Conservation (phyloP, 1,284 basidiomycete genomes). For the Naganishia sp. region DNA sequence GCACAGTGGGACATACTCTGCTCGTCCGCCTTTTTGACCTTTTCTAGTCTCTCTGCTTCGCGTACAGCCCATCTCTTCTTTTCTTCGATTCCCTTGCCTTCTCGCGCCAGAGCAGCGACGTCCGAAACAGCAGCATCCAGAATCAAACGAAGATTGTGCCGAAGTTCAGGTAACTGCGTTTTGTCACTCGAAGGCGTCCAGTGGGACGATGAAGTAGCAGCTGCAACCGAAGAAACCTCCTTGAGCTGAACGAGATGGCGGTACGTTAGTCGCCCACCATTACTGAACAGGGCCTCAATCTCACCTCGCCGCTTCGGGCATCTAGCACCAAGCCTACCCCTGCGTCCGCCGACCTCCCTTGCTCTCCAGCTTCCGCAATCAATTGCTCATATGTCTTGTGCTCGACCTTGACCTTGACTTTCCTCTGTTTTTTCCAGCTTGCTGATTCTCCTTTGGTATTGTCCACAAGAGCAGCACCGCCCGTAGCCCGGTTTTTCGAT, state of each 20-base stretch:
- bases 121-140: slow-evolving; percentile 77
- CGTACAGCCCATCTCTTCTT: slow-evolving; percentile 59
- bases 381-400: slow-evolving; percentile 97
- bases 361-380: slow-evolving; percentile 78
- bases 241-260: slow-evolving; percentile 60
- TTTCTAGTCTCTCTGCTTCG: slow-evolving; percentile 41
- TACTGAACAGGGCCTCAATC: slow-evolving; percentile 41
- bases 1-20: slow-evolving; percentile 26
- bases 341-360: slow-evolving; percentile 57
- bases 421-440: slow-evolving; percentile 65
- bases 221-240: slow-evolving; percentile 75
- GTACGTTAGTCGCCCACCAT: background rate
- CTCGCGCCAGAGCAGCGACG: slow-evolving; percentile 80
- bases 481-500: slow-evolving; percentile 59
- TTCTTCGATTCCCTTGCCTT: slow-evolving; percentile 63
- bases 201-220: slow-evolving; percentile 55
- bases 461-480: slow-evolving; percentile 60
- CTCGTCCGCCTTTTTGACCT: slow-evolving; percentile 13
- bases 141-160: slow-evolving; percentile 89
- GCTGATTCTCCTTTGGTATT: slow-evolving; percentile 37
- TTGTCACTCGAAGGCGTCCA: slow-evolving; percentile 84
- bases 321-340: slow-evolving; percentile 85
- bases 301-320: slow-evolving; percentile 84
- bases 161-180: slow-evolving; percentile 86
- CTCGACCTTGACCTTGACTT: slow-evolving; percentile 77